Base-by-base conservation (phyloP, 2,329 filamentous ascomycete species). In the Metarhizium anisopliae region DNA sequence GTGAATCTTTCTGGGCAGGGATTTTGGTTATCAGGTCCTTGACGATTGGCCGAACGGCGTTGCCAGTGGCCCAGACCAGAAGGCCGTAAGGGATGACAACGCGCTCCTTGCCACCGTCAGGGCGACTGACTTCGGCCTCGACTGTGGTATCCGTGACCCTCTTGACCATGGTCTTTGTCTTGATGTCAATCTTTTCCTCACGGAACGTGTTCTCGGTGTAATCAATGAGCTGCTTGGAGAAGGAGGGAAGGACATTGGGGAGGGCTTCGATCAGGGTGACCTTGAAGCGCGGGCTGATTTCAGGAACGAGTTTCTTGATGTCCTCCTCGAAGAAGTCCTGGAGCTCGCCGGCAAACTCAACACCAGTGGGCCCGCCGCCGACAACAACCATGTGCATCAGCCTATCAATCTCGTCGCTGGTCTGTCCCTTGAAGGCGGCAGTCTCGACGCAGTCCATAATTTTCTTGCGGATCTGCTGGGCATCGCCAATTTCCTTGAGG, bases 401-500 rank as follows among this genome's bases (percentile, higher is more conserved):
- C 63, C 94, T 90, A 77, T 95, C 87, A 69, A 95, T 79, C 76
- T 99, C 95, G 62, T 94, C 90, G 16, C 82, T 77, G 42, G 83
- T 80, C 77, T 99, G 94, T 69, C 91, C 93, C 83, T 97, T 97
- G 86, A 99, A 96, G 59, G 90, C 93, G 53, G 94, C 94, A 40
- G 93, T 96, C 78, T 99, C 94, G 64, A 96, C 92, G 72, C 94
- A 99, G 77, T 99, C 94, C 94, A 99, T 99, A 74, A 99, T 96
- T 75, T 90, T 91, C 81, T 93, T 96, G 69, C 94, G 90, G 70
- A 99, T 99, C 68, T 84, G 83, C 76, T 99, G 94, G 56, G 94
- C 94, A 72, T 99, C 95, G 62, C 82, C 85, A 68, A 99, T 96
- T 77, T 99, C 95, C 82, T 99, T 99, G 70, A 99, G 77, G 83